Base-by-base conservation (phyloP, 345 rosid genomes). In the Pseudoturritis turrita region DNA sequence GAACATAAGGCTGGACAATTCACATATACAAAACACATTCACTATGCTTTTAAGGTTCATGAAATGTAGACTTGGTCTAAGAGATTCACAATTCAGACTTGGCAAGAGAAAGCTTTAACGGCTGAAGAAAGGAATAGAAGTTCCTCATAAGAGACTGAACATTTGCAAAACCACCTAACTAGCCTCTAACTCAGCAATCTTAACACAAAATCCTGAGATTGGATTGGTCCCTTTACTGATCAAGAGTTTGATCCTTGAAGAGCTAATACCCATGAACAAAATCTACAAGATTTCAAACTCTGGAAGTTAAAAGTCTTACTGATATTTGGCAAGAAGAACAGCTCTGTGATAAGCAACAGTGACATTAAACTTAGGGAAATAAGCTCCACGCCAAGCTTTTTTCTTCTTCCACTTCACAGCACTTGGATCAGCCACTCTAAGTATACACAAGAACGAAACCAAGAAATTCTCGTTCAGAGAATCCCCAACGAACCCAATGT, bases 341-440 rank as follows among this genome's bases (percentile, higher is more conserved):
- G 98, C 90, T 7, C 98, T 78, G 70, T 95, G 99, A 86, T 95
- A 95, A 4, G 88, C 96, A 25, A 92, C 96, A 1, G 94, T 90
- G 71, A 89, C 96, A 70, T 88, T 95, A 26, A 74, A 95, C 39
- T 77, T 81, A 5, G 99, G 99, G 60, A 91, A 95, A 60, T 82
- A 87, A 79, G 83, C 96, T 18, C 99, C 99, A 65, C 97, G 85
- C 99, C 98, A 95, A 73, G 99, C 98, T 15, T 92, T 88, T 41
- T 83, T 95, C 84, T 74, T 91, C 79, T 92, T 95, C 96, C 99
- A 92, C 74, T 87, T 91, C 55, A 76, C 83, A 45, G 96, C 91
- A 57, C 81, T 81, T 11, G 35, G 36, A 77, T 95, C 97, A 68
- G 88, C 97, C 51, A 54, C 80, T 72, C 98, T 88, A 75, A 95